These are phyloP conservation scores for Vicia villosa DNA, from an alignment of 306 rosid genomes.

Conservation along the genomic window DNA sequence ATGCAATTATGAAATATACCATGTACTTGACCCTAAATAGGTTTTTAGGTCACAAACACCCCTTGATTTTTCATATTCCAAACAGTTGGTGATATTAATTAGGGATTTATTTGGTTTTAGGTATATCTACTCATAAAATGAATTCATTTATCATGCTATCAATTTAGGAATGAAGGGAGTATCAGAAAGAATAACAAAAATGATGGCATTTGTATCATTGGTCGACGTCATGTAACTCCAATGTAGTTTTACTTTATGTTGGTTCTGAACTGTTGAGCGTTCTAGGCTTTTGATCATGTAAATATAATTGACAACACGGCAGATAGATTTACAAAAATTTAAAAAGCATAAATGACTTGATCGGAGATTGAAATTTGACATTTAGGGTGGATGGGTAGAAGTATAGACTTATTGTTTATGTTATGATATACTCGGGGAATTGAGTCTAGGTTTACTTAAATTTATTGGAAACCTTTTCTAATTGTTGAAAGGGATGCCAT, in stretches of 20 bases:
- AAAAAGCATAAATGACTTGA: background rate
- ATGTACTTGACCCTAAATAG: background rate
- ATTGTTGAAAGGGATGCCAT: constrained; percentile 19
- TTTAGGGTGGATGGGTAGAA: background rate
- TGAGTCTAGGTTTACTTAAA: background rate
- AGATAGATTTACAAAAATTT: background rate
- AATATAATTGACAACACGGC: background rate
- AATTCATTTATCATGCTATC: too few relatives aligned
- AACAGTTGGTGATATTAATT: too few relatives aligned
- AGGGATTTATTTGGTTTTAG: too few relatives aligned
- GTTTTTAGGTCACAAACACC: background rate
- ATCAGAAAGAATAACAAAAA: constrained; percentile 1
- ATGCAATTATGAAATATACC: background rate
- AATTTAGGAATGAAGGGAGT: too few relatives aligned
- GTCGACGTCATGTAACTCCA: background rate
- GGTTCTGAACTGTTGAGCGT: background rate
- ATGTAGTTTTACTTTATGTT: background rate
- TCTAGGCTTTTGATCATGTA: background rate
- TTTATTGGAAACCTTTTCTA: constrained; percentile 26
- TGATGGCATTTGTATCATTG: background rate
- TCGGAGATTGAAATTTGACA: constrained; percentile 6
- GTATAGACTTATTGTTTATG: constrained; percentile 5
- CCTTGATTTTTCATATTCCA: too few relatives aligned
- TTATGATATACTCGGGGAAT: background rate
- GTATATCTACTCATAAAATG: too few relatives aligned